These are phyloP conservation scores for Coniophora puteana DNA, from an alignment of 1,284 basidiomycete genomes.

Conservation along the genomic window DNA sequence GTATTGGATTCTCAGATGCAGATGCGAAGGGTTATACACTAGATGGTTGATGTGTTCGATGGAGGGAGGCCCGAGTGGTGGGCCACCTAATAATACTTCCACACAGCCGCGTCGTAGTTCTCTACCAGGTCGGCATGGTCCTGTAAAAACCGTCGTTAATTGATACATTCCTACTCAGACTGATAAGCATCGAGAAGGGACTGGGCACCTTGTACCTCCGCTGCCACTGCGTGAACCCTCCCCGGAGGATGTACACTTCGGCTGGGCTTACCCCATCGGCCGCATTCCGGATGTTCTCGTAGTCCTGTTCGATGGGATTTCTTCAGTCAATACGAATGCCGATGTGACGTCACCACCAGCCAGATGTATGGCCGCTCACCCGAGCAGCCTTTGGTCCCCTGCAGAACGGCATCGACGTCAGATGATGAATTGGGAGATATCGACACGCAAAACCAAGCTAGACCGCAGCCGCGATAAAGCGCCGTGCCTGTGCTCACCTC, in stretches of 20 bases:
- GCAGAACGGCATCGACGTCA: slow-evolving; percentile 2
- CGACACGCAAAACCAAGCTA: background rate
- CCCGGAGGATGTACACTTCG: slow-evolving; percentile 60
- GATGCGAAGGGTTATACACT: too few relatives aligned
- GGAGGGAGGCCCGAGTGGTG: too few relatives aligned
- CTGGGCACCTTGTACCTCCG: slow-evolving; percentile 54
- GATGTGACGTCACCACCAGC: too few relatives aligned
- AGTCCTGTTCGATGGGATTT: slow-evolving; percentile 46
- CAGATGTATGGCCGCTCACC: too few relatives aligned
- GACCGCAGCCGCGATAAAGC: slow-evolving; percentile 2
- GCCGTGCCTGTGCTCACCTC: slow-evolving; percentile 49
- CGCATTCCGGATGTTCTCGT: slow-evolving; percentile 51
- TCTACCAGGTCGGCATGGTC: slow-evolving; percentile 69
- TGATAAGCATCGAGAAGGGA: background rate
- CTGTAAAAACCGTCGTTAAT: slow-evolving; percentile 29
- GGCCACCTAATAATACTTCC: slow-evolving; percentile 49
- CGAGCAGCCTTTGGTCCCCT: slow-evolving; percentile 75
- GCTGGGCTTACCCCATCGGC: slow-evolving; percentile 36
- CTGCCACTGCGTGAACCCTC: slow-evolving; percentile 72
- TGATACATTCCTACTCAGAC: background rate
- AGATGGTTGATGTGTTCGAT: too few relatives aligned
- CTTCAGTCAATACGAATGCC: background rate
- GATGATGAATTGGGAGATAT: background rate
- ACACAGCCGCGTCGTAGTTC: slow-evolving; percentile 65
- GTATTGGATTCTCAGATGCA: too few relatives aligned